Conservation (phyloP, 2,329 filamentous ascomycete genomes). For the Ceratocystis destructans region DNA sequence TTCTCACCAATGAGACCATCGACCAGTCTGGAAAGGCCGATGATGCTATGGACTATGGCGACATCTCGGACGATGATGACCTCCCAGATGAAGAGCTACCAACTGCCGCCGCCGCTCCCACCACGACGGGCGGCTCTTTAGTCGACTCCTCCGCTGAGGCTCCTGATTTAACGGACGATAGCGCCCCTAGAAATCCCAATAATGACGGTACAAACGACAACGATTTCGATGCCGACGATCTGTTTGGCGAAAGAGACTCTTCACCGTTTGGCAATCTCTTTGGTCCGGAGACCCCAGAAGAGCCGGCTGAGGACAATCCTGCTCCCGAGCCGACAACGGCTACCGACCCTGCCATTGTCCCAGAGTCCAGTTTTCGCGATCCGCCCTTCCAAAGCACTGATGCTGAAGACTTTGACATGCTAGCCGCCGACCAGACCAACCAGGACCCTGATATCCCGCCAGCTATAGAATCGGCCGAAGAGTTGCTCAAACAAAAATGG, state of each 20-base stretch:
- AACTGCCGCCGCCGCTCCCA: constrained; percentile 22
- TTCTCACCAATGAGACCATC: constrained; percentile 33
- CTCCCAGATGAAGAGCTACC: constrained; percentile 57
- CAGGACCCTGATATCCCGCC: constrained; percentile 52
- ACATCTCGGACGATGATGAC: constrained; percentile 83
- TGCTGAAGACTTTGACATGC: constrained; percentile 31
- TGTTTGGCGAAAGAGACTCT: constrained; percentile 50
- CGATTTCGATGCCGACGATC: constrained; percentile 48
- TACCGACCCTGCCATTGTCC: constrained; percentile 13
- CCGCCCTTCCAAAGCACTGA: constrained; percentile 26
- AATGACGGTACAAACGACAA: constrained; percentile 28
- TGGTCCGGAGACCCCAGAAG: constrained; percentile 32
- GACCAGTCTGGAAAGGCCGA: constrained; percentile 70
- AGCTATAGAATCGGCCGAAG: constrained; percentile 57
- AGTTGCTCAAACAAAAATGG: constrained; percentile 66
- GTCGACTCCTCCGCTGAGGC: neutral
- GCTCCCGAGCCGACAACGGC: neutral
- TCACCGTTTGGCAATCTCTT: constrained; percentile 36
- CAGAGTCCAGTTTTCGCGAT: constrained; percentile 19
- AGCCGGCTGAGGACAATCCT: constrained; percentile 25
- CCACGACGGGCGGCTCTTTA: neutral
- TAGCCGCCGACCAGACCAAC: constrained; percentile 38
- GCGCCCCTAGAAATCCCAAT: constrained; percentile 37
- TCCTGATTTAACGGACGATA: constrained; percentile 39
- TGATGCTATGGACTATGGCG: constrained; percentile 79